Evolutionary conservation across 1,284 basidiomycete species (phyloP).

Genomic region (Tetrapyrgos nigripes): DNA sequence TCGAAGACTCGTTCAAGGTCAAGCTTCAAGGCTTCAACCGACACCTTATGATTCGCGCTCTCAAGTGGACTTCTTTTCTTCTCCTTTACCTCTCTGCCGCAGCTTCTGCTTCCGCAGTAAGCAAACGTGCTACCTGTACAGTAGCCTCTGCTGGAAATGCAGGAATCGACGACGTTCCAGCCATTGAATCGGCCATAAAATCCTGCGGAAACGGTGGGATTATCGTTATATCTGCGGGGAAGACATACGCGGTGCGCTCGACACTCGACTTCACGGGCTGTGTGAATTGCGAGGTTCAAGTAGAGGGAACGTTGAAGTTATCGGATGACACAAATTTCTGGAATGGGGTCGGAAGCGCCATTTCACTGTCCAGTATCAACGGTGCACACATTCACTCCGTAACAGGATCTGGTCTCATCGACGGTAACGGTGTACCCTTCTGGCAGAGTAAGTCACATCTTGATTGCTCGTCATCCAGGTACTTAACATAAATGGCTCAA

Average conservation of each 20-base stretch:
- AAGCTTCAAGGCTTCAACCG: too few relatives aligned
- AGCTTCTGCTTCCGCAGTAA: neutral
- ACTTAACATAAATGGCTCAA: neutral
- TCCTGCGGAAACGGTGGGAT: conserved; percentile 37
- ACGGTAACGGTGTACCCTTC: conserved; percentile 36
- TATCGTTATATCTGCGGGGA: conserved; percentile 33
- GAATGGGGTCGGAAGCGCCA: conserved; percentile 31
- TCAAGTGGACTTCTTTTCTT: neutral
- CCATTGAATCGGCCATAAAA: conserved; percentile 33
- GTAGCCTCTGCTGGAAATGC: conserved; percentile 28
- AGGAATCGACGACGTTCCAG: conserved; percentile 34
- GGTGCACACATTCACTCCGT: conserved; percentile 33
- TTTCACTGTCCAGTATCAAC: conserved; percentile 28
- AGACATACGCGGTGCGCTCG: conserved; percentile 30
- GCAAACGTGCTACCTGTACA: conserved; percentile 33
- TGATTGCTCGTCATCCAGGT: neutral
- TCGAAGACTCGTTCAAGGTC: too few relatives aligned
- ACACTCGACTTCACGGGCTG: conserved; percentile 36
- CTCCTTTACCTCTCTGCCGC: neutral
- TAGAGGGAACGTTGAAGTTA: conserved; percentile 37
- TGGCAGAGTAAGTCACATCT: conserved; percentile 28
- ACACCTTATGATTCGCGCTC: too few relatives aligned
- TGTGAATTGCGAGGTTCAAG: conserved; percentile 32
- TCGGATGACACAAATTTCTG: conserved; percentile 33
- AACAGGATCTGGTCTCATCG: conserved; percentile 33